A percentile compares a stretch with the other conserved stretches of the same genome.
Conservation (phyloP, 495 filamentous ascomycete genomes). For the Darksidea phi region DNA sequence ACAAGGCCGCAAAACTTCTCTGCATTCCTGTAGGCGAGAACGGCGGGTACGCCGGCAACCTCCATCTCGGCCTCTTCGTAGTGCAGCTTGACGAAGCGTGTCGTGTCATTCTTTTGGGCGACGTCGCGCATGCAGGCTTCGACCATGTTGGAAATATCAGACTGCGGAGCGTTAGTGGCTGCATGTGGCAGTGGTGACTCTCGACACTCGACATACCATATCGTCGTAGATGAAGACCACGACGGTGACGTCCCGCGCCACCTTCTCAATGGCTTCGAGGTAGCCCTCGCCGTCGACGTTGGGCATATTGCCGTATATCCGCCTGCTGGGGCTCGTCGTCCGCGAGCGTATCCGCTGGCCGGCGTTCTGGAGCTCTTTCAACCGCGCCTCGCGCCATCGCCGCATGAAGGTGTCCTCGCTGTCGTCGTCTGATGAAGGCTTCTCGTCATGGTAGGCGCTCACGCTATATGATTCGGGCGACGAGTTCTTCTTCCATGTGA, state of each 20-base stretch:
- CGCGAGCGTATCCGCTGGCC: conserved; percentile 49
- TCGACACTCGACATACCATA: conserved; percentile 63
- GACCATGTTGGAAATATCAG: conserved; percentile 67
- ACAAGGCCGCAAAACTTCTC: conserved; percentile 90
- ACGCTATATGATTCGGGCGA: conserved; percentile 22
- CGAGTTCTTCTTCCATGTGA: conserved; percentile 33
- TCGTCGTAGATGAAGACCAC: conserved; percentile 94
- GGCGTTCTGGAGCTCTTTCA: conserved; percentile 67
- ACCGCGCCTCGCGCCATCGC: conserved; percentile 75
- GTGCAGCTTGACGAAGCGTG: conserved; percentile 88
- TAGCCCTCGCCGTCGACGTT: conserved; percentile 88
- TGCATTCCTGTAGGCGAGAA: conserved; percentile 83
- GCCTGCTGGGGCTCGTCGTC: conserved; percentile 66
- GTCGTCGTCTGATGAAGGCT: conserved; percentile 52
- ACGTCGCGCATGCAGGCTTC: conserved; percentile 73
- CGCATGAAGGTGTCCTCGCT: conserved; percentile 81
- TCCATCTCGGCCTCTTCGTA: conserved; percentile 95
- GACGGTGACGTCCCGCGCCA: conserved; percentile 76
- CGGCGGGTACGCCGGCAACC: conserved; percentile 79
- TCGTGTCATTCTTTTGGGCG: conserved; percentile 63
- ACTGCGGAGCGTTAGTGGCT: conserved; percentile 53
- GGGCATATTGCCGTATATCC: conserved; percentile 75
- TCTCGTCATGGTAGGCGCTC: conserved; percentile 50
- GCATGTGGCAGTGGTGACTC: background rate
- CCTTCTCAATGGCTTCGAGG: conserved; percentile 91